Conservation (phyloP, 2,329 filamentous ascomycete genomes). For the Diplodia seriata region DNA sequence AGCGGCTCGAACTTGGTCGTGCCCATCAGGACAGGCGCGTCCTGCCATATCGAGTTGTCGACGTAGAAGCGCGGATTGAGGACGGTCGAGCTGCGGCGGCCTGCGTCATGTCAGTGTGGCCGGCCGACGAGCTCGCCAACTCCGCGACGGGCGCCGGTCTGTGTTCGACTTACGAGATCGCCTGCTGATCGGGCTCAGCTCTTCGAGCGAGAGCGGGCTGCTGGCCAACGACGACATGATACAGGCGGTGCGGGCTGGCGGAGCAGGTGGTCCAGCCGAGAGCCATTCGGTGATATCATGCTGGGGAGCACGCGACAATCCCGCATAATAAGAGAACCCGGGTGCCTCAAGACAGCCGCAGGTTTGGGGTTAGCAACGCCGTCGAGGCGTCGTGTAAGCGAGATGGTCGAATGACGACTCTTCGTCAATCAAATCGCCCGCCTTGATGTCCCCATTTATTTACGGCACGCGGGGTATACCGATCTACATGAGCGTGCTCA, state of each 20-base stretch:
- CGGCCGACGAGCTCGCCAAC: neutral
- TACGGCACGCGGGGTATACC: conserved; percentile 20
- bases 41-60: conserved; percentile 72
- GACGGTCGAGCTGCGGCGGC: conserved; percentile 43
- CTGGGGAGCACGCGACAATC: conserved; percentile 27
- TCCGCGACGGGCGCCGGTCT: conserved; percentile 40
- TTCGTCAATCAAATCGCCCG: conserved; percentile 31
- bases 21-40: conserved; percentile 73
- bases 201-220: conserved; percentile 30
- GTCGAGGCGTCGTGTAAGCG: conserved; percentile 31
- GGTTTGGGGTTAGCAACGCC: conserved; percentile 32
- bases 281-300: conserved; percentile 30
- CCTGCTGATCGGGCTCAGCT: conserved; percentile 28
- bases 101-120: conserved; percentile 16
- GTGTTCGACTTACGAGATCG: conserved; percentile 19
- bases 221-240: conserved; percentile 27
- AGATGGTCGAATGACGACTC: conserved; percentile 29
- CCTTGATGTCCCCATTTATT: conserved; percentile 6
- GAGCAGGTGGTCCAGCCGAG: conserved; percentile 24
- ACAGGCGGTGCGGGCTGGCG: conserved; percentile 31
- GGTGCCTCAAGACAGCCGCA: conserved; percentile 20
- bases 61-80: conserved; percentile 52
- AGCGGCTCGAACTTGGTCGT: conserved; percentile 74
- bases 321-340: conserved; percentile 28
- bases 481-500: conserved; percentile 27